Conservation (phyloP, 1,284 basidiomycete genomes). For the Cutaneotrichosporon mucoides region DNA sequence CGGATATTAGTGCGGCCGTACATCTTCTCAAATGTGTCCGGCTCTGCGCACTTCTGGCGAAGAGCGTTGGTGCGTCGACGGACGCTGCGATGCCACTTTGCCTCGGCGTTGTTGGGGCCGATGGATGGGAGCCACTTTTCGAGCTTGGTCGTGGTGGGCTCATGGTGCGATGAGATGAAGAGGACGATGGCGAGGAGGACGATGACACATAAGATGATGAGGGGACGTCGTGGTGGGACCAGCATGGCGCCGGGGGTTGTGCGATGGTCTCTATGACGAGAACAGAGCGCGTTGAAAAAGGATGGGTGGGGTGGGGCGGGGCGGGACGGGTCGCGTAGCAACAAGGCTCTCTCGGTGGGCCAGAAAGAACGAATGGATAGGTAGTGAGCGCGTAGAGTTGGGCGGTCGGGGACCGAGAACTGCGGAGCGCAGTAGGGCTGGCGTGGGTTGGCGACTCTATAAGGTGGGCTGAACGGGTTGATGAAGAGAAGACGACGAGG, state of each 20-base stretch:
- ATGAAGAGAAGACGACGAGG: no score
- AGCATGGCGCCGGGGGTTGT: background rate
- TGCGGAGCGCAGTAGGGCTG: no score
- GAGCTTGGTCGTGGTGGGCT: background rate
- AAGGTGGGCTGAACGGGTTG: no score
- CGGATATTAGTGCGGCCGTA: constrained; percentile 42
- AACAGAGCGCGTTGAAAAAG: no score
- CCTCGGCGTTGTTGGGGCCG: background rate
- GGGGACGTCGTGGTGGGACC: constrained; percentile 7
- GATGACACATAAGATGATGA: constrained; percentile 9
- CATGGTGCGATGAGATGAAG: constrained; percentile 2
- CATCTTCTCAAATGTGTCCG: constrained; percentile 31
- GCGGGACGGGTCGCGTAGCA: no score
- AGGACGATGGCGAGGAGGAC: constrained; percentile 10
- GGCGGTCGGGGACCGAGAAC: no score
- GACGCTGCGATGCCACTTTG: background rate
- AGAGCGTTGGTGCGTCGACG: background rate
- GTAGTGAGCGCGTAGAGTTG: no score
- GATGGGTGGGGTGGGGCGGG: no score
- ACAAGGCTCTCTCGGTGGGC: no score
- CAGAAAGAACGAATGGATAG: no score
- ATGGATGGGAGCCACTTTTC: background rate
- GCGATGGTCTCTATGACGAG: no score
- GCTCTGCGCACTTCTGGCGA: constrained; percentile 14
- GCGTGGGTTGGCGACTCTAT: no score